A percentile compares a stretch with the other conserved stretches of the same genome.
phyloP scores from a whole-genome alignment of 805 yeast species.

The Kodamaea nitidulidarum region DNA sequence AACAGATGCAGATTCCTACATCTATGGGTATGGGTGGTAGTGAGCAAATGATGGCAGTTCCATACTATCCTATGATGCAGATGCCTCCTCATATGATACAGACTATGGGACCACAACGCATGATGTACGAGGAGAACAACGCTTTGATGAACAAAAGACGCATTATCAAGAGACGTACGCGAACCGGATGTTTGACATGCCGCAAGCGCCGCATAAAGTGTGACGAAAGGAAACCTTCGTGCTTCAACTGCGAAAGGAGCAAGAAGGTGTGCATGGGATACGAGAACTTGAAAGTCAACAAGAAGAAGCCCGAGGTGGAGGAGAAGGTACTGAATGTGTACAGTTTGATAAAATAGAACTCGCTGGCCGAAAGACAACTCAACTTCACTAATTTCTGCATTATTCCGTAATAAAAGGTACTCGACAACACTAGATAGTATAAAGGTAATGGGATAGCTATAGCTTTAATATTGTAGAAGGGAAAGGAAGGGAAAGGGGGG shows the following conservation, averaged over 20 bases:
- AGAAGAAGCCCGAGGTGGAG: constrained; percentile 4
- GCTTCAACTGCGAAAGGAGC: constrained; percentile 63
- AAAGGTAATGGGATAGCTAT: no score
- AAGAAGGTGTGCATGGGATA: constrained; percentile 68
- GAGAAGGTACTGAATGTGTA: constrained; percentile 6
- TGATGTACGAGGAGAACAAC: constrained; percentile 23
- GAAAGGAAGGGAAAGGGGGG: no score
- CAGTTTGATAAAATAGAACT: constrained; percentile 4
- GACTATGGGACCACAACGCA: constrained; percentile 3
- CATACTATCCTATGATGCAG: constrained; percentile 8
- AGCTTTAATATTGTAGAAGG: no score
- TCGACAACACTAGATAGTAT: no score
- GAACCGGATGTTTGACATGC: constrained; percentile 75
- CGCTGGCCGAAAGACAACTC: not conserved
- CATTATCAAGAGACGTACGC: constrained; percentile 56
- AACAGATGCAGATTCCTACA: not conserved
- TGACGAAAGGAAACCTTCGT: constrained; percentile 68
- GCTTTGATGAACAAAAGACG: constrained; percentile 35
- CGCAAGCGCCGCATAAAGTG: constrained; percentile 68
- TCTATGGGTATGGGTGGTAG: not conserved
- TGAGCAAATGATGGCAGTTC: constrained; percentile 1
- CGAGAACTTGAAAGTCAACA: constrained; percentile 25
- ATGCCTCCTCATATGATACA: constrained; percentile 8
- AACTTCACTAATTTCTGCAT: no score
- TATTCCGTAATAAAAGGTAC: no score